These are phyloP conservation scores for Fusarium vanettenii DNA, from an alignment of 2,329 filamentous ascomycete species.

Conservation along the genomic window DNA sequence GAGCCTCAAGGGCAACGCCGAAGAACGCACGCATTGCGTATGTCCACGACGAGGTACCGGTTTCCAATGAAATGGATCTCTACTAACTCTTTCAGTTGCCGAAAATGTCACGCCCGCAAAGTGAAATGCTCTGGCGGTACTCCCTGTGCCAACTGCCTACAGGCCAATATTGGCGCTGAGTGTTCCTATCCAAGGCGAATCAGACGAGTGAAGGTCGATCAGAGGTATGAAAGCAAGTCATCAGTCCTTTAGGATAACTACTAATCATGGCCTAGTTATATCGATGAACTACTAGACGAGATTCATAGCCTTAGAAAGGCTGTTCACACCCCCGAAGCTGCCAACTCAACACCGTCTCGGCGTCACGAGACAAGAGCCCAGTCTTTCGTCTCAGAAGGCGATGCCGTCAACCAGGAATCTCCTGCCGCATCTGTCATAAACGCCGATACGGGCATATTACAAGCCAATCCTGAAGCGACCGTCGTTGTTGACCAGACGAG, in stretches of 20 bases:
- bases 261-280: constrained; percentile 33
- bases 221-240: constrained; percentile 21
- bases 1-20: not conserved
- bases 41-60: not conserved
- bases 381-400: not conserved
- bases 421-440: not conserved
- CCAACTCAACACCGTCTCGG: not conserved
- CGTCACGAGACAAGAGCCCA: not conserved
- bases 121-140: constrained; percentile 44
- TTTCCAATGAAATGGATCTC: not conserved
- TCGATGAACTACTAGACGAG: constrained; percentile 44
- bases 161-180: constrained; percentile 34
- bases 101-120: constrained; percentile 43
- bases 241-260: too few relatives aligned
- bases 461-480: not conserved
- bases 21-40: constrained; percentile 3
- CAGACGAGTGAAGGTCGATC: constrained; percentile 39
- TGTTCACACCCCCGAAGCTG: not conserved
- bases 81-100: constrained; percentile 30
- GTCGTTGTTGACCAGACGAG: not conserved
- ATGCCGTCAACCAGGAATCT: not conserved
- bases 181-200: constrained; percentile 29
- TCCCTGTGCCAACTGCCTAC: constrained; percentile 42
- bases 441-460: not conserved
- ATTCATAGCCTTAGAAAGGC: constrained; percentile 35